Evolutionary conservation across 768 basidiomycete species (phyloP), one percentile per base, ranked within the genome.

Genomic region (Fistulinella prunicolor): DNA sequence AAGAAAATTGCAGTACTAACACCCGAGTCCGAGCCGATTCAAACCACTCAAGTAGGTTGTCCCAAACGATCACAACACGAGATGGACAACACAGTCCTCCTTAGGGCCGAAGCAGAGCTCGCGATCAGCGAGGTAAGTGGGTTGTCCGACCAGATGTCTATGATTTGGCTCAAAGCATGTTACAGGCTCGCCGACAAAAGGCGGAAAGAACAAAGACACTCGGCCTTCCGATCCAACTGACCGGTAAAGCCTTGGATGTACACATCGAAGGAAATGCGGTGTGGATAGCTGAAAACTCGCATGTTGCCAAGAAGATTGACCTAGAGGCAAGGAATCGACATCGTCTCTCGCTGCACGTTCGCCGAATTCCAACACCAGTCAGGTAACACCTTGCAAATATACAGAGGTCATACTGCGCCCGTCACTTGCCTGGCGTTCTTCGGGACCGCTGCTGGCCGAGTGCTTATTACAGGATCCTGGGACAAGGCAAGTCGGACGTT

Each of bases 391-490:
- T 61, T 82, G 40, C 82, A 85, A 59, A 65, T 87, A 16, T 94
- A 81, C 70, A 82, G 75, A 58, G 94, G 92, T 0, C 95, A 99
- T 63, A 80, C 77, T 2, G 95, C 88, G 6, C 95, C 95, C 28
- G 90, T 94, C 40, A 94, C 94, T 3, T 82, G 78, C 28, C 70
- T 99, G 26, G 82, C 83, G 6, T 86, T 97, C 58, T 78, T 70
- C 54, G 73, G 80, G 53, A 71, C 72, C 10, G 69, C 73, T 30
- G 70, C 65, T 13, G 70, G 76, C 47, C 68, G 63, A 52, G 64
- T 87, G 8, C 69, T 99, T 30, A 78, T 98, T 53, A 92, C 89
- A 37, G 94, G 89, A 19, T 94, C 94, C 38, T 99, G 96, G 96
- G 96, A 99, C 65, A 85, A 81, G 69, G 89, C 81, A 53, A 53